A percentile compares a stretch with the other conserved stretches of the same genome.
Evolutionary conservation across 305 asterid genomes (phyloP).

Genomic region (Coffea humblotiana): DNA sequence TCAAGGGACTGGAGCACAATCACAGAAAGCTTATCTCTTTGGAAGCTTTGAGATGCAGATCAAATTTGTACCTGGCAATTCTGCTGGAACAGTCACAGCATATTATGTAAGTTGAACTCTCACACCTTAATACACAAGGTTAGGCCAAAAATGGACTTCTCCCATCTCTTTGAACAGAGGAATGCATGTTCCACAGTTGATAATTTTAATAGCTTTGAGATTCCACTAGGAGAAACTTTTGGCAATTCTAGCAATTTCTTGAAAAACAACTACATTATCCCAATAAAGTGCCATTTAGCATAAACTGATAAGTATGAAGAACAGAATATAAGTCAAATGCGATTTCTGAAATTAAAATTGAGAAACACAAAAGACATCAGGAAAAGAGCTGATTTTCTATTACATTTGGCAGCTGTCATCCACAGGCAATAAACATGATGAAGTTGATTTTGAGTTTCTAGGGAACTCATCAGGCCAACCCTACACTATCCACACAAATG

Average conservation of each 20-base stretch:
- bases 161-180: background rate
- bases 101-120: conserved; percentile 45
- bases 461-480: conserved; percentile 78
- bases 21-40: conserved; percentile 49
- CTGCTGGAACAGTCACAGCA: conserved; percentile 87
- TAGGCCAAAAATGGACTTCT: background rate
- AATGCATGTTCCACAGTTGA: background rate
- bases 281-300: background rate
- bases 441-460: conserved; percentile 82
- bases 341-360: background rate
- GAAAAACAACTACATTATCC: background rate
- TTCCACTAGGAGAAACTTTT: background rate
- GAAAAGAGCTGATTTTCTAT: background rate
- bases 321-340: background rate
- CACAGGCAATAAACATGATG: conserved; percentile 59
- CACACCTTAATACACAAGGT: too few species aligned
- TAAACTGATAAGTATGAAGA: background rate
- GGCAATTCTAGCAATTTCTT: conserved; percentile 3
- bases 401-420: conserved; percentile 54
- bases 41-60: conserved; percentile 75
- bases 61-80: conserved; percentile 62
- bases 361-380: background rate
- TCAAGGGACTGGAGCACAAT: conserved; percentile 62
- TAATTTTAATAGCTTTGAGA: background rate
- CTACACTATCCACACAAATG: conserved; percentile 63